A percentile compares a stretch with the other conserved stretches of the same genome.
phyloP scores from a whole-genome alignment of 2,329 filamentous ascomycete genomes.

The Zalaria obscura region DNA sequence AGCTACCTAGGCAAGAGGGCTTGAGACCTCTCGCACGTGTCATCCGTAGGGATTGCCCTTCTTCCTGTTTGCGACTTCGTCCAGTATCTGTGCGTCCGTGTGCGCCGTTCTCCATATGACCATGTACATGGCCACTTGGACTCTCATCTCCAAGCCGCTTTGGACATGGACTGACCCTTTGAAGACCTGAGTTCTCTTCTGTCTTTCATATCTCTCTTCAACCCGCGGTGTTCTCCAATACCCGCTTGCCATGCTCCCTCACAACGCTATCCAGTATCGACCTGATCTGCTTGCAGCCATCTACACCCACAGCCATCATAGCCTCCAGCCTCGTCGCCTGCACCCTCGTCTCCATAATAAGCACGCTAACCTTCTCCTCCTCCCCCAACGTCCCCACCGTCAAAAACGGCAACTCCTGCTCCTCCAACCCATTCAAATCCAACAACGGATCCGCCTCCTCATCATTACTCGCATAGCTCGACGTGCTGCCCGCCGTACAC shows the following conservation, averaged over 20 bases:
- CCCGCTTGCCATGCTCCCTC: conserved; percentile 50
- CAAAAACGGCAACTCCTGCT: conserved; percentile 76
- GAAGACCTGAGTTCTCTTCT: no score
- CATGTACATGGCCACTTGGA: no score
- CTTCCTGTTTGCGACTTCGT: no score
- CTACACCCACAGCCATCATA: conserved; percentile 83
- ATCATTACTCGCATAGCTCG: conserved; percentile 44
- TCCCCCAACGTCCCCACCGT: conserved; percentile 68
- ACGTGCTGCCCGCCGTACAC: conserved; percentile 73
- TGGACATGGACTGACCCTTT: no score
- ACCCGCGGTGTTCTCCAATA: conserved; percentile 31
- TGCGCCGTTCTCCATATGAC: no score
- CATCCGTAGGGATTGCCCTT: no score
- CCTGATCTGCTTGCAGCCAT: conserved; percentile 78
- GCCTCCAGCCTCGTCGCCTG: conserved; percentile 70
- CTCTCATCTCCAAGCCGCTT: no score
- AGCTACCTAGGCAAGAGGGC: no score
- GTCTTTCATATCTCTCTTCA: conserved; percentile 1
- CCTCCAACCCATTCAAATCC: conserved; percentile 66
- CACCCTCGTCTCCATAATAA: conserved; percentile 81
- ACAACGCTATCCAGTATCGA: conserved; percentile 71
- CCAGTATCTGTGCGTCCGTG: no score
- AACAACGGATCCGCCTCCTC: conserved; percentile 68
- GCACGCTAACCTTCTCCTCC: conserved; percentile 57
- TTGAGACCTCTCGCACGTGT: no score